Conservation (phyloP, 352 stramenopile species). For the Phytopythium montanum region DNA sequence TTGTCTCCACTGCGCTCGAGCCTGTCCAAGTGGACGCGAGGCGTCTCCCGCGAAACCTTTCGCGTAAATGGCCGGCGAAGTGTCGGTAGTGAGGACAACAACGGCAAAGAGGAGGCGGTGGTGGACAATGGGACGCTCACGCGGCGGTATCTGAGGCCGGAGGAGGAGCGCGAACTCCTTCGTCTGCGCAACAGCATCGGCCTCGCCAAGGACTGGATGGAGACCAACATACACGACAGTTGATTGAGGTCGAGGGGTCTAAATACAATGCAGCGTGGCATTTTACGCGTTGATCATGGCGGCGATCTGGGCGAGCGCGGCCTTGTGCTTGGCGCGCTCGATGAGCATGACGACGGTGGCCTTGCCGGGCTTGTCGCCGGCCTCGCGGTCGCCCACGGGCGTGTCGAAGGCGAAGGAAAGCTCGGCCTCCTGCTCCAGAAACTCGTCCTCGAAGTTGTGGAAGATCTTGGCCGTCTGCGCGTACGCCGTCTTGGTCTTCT, state of each 20-base stretch:
- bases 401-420: conserved; percentile 70
- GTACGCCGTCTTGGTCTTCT: conserved; percentile 76
- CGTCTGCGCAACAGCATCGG: conserved; percentile 55
- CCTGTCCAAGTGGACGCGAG: conserved; percentile 48
- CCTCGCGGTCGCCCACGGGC: conserved; percentile 57
- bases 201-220: conserved; percentile 69
- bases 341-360: conserved; percentile 78
- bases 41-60: conserved; percentile 38
- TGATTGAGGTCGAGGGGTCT: conserved; percentile 8
- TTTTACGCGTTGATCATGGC: conserved; percentile 82
- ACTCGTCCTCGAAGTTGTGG: conserved; percentile 87
- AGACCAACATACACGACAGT: conserved; percentile 11
- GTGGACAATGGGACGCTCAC: background rate
- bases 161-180: conserved; percentile 53
- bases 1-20: conserved; percentile 45
- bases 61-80: background rate
- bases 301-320: conserved; percentile 65
- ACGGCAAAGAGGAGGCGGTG: background rate
- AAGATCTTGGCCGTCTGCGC: conserved; percentile 71
- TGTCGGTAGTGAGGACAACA: background rate
- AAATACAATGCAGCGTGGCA: conserved; percentile 39
- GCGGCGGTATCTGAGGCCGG: conserved; percentile 48
- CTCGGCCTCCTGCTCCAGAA: conserved; percentile 72
- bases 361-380: conserved; percentile 55
- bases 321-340: conserved; percentile 76